Percentiles rank a stretch among this genome's conserved stretches.
Conservation (phyloP, 345 rosid species). For the Gossypioides kirkii region DNA sequence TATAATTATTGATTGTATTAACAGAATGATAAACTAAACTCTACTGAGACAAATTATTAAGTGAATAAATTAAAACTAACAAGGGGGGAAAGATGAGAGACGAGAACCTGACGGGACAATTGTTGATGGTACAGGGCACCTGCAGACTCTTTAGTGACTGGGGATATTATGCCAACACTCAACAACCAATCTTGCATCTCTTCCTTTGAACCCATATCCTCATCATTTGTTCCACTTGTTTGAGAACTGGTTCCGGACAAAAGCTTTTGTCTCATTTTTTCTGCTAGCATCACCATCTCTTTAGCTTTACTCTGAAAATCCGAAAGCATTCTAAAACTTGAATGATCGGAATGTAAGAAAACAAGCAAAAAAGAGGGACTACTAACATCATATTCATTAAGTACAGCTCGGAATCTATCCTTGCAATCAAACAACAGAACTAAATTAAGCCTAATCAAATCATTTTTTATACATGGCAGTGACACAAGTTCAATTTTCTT, state of each 20-base stretch:
- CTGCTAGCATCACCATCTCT: conserved; percentile 90
- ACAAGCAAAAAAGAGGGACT: neutral
- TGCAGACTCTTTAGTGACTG: conserved; percentile 90
- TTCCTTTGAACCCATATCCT: conserved; percentile 87
- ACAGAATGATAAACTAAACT: neutral
- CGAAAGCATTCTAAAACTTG: conserved; percentile 13
- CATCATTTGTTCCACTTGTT: conserved; percentile 48
- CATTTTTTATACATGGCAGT: neutral
- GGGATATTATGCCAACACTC: conserved; percentile 96
- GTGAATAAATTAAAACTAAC: conserved; percentile 14
- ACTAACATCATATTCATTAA: neutral
- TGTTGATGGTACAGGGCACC: conserved; percentile 94
- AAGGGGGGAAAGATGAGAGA: conserved; percentile 4
- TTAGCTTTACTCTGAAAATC: conserved; percentile 74
- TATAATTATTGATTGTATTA: neutral
- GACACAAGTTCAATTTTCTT: neutral
- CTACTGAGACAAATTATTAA: neutral
- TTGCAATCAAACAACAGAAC: neutral
- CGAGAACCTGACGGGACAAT: conserved; percentile 79
- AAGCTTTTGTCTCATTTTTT: conserved; percentile 88
- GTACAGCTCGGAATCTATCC: neutral
- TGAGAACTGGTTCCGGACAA: conserved; percentile 64
- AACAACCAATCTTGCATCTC: conserved; percentile 93
- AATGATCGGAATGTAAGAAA: conserved; percentile 8
- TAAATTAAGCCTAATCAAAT: neutral